Base-by-base conservation (phyloP, 768 basidiomycete species). In the Russula griseocarnosa region DNA sequence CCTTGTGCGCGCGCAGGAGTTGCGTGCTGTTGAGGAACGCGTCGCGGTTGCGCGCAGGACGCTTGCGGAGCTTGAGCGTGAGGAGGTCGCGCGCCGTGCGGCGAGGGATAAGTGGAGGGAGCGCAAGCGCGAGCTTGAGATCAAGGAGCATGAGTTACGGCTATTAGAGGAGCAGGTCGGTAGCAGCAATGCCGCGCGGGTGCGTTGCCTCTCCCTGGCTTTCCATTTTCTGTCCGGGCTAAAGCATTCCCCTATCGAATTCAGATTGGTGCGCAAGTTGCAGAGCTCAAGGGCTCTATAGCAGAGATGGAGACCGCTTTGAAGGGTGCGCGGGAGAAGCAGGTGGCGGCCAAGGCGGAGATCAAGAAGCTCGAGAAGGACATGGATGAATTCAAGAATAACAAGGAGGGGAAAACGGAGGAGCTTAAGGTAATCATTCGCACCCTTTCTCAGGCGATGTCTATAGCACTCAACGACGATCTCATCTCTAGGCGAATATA, bases 381-480 rank as follows among this genome's bases (percentile, higher is more conserved):
- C 73, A 98, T 99, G 94, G 85, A 84, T 60, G 97, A 98, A 78
- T 98, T 99, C 80, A 95, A 97, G 79, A 89, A 95, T 76, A 95
- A 99, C 78, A 97, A 97, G 74, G 97, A 98, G 56, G 93, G 94
- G 53, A 98, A 98, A 76, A 90, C 92, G 60, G 89, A 88, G 20
- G 90, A 98, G 73, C 83, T 98, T 67, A 97, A 95, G 80, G 95
- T 90, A 62, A 52, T 1, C 24, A 13, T 4, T 42, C 11, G 6
- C 56, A 6, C 22, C 11, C 40, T 5, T 22, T 20, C 13, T 20
- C n/a, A 9, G 40, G 10, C 13, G 20, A 20, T 16, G 1, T 14
- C 5, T 34, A 16, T 44, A 16, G 1, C 59, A 26, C 34, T 42
- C 53, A 44, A 57, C 60, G 24, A 57, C 60, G 52, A 28, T 7